These are phyloP conservation scores for Cladosporium sp. DNA, from an alignment of 2,329 filamentous ascomycete species.

Conservation along the genomic window DNA sequence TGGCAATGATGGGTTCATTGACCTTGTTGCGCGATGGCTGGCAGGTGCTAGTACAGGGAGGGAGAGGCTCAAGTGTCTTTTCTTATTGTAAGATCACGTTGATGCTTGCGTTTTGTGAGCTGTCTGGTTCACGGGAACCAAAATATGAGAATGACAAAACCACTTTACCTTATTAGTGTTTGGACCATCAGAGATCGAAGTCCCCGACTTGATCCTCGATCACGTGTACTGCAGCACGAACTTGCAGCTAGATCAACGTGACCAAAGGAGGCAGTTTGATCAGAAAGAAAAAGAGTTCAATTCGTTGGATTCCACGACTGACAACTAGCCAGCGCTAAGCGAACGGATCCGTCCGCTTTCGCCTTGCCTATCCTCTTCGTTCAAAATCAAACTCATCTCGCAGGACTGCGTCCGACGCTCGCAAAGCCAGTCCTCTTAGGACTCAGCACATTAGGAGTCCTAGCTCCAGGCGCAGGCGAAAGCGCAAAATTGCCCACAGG, in stretches of 20 bases:
- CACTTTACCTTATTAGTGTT: not conserved
- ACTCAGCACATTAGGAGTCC: not conserved
- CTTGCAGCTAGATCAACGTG: not conserved
- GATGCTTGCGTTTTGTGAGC: not conserved
- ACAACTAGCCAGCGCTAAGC: not conserved
- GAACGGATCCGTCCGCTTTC: not conserved
- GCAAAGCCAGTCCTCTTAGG: not conserved
- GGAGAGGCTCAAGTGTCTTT: not conserved
- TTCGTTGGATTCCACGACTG: not conserved
- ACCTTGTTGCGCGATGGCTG: not conserved
- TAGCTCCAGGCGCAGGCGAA: constrained; percentile 10
- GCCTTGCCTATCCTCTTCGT: not conserved
- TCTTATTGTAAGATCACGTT: not conserved
- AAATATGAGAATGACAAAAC: not conserved
- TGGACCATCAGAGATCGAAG: not conserved
- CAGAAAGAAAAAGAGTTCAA: not conserved
- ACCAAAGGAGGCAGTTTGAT: no score
- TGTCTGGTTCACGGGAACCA: not conserved
- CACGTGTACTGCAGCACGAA: not conserved
- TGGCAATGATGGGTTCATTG: not conserved
- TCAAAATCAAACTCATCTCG: not conserved
- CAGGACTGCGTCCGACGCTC: not conserved
- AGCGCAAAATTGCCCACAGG: constrained; percentile 27
- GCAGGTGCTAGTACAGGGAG: not conserved
- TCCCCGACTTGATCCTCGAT: not conserved